Percentiles rank a stretch among this genome's conserved stretches.
Conservation (phyloP, 202 grass and related monocot genomes). For the Schoenoplectus triqueter region DNA sequence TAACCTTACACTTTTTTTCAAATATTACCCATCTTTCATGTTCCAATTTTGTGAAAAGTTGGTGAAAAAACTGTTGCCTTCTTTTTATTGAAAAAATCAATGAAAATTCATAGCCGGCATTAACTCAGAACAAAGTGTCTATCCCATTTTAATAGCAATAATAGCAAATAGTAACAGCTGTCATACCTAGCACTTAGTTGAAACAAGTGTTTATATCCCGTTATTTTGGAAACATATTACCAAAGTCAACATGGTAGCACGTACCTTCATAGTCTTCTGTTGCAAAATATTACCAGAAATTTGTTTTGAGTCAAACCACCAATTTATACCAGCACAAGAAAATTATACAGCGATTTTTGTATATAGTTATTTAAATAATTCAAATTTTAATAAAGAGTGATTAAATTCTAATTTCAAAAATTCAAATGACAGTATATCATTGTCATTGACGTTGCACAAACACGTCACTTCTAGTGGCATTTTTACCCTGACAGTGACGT, state of each 20-base stretch:
- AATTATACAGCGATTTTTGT: not conserved
- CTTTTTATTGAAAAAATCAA: not conserved
- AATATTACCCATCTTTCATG: not conserved
- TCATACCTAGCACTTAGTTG: not conserved
- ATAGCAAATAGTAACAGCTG: not conserved
- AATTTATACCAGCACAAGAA: not conserved
- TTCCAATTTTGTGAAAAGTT: not conserved
- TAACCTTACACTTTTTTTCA: not conserved
- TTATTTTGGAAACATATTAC: slow-evolving; percentile 16
- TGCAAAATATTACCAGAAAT: not conserved
- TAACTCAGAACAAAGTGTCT: not conserved
- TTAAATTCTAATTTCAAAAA: no score
- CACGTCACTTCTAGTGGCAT: no score
- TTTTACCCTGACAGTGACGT: no score
- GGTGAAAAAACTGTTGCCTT: not conserved
- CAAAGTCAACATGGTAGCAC: not conserved
- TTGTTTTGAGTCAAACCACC: no score
- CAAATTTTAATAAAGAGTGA: no score
- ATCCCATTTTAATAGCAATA: not conserved
- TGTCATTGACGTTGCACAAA: no score
- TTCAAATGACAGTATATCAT: no score
- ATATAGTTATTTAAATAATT: no score
- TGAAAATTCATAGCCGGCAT: not conserved
- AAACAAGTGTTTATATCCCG: not conserved
- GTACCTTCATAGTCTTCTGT: slow-evolving; percentile 4